Percentiles rank a stretch among this genome's conserved stretches.
Evolutionary conservation across 2,329 filamentous ascomycete species (phyloP).

Genomic region (Thelonectria rubi): DNA sequence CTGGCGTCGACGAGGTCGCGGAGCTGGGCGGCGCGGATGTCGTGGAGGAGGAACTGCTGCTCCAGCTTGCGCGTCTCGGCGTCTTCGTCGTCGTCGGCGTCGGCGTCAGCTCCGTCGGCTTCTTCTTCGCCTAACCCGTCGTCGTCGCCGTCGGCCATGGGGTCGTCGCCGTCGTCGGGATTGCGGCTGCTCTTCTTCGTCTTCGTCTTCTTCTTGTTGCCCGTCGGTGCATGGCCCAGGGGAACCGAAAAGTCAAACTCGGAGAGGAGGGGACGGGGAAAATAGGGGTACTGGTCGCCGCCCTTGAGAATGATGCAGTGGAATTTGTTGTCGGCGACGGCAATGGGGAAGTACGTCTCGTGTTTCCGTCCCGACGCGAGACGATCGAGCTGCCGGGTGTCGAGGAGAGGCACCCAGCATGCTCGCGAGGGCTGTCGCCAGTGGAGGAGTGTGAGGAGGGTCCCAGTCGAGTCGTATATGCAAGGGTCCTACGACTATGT

Average conservation of each 20-base stretch:
- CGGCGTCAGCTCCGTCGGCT: conserved; percentile 37
- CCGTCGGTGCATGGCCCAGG: conserved; percentile 63
- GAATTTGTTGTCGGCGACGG: conserved; percentile 89
- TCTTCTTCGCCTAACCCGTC: conserved; percentile 48
- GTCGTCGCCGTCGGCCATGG: conserved; percentile 46
- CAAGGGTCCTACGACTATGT: conserved; percentile 76
- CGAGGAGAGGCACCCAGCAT: conserved; percentile 89
- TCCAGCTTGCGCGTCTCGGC: conserved; percentile 73
- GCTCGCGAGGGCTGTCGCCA: conserved; percentile 90
- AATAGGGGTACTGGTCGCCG: conserved; percentile 91
- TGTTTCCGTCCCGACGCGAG: conserved; percentile 85
- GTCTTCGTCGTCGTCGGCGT: conserved; percentile 50
- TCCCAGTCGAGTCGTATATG: conserved; percentile 93
- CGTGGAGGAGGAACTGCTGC: conserved; percentile 81
- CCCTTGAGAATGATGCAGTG: conserved; percentile 99
- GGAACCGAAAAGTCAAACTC: conserved; percentile 95
- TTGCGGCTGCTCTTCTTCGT: conserved; percentile 46
- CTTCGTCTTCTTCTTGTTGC: conserved; percentile 47
- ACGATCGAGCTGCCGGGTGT: conserved; percentile 85
- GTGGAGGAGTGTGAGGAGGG: conserved; percentile 85
- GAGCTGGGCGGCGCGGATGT: conserved; percentile 76
- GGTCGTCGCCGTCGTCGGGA: conserved; percentile 47
- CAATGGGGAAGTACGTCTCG: conserved; percentile 94
- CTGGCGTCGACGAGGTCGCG: conserved; percentile 78
- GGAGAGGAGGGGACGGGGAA: conserved; percentile 85